Base-by-base conservation (phyloP, 2,329 filamentous ascomycete species). In the Phaeosphaeriaceae sp. region DNA sequence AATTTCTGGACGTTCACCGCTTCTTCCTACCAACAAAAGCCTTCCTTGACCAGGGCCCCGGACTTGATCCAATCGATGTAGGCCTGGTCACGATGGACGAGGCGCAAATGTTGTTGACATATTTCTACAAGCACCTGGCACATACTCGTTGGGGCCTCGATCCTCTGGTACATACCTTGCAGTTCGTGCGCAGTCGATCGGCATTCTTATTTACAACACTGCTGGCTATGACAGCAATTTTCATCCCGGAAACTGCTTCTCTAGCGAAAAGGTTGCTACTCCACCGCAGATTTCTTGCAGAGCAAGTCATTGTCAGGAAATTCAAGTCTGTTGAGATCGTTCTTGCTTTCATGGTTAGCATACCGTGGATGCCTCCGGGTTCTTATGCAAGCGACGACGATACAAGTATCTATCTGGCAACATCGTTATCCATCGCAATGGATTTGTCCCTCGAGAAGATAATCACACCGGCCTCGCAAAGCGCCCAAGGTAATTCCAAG, bases 71-170 rank as follows among this genome's bases (percentile, higher is more conserved):
- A 0, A 84, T 92, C 15, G 84, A 88, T n/a, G 75, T 91, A 31
- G 89, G 89, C 0, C 80, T 91, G n/a, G 84, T 91, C 3, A 89
- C 87, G 0, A 76, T 84, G 25, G 82, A 87, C 11, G 89, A 92
- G 73, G 86, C 88, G 0, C 84, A 87, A 31, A 82, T 83, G 2
- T 79, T 92, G 1, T 88, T 91, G 54, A 76, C 80, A 53, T 91
- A 87, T 67, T 92, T 91, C 66, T 87, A 90, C 68, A 82, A 87
- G 22, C 88, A 89, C 50, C 82, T 92, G 5, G 86, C 89, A 1
- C 89, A 92, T 71, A 92, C 89, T 0, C 80, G 89, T 71, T 92
- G 89, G 89, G 89, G 89, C 0, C 84, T 91, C 9, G 89, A 91
- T 64, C 88, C 88, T 1, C 73, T 84, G 15, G 79, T 91, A 4